Evolutionary conservation across 306 rosid genomes (phyloP).

Genomic region (Astragalus membranaceus): DNA sequence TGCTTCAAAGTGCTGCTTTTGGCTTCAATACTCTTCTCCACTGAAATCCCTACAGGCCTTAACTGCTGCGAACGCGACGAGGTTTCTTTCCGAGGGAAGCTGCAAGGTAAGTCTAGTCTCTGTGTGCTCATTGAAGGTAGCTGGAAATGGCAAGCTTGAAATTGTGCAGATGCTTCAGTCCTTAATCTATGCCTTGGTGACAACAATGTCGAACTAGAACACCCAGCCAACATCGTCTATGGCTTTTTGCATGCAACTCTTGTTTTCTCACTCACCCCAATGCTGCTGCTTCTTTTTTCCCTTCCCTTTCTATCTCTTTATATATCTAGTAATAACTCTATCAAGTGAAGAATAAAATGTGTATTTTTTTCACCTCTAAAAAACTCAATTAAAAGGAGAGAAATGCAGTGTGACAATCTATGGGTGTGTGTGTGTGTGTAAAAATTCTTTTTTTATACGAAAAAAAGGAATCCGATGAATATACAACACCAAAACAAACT

Average conservation of each 20-base stretch:
- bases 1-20: constrained; percentile 60
- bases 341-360: constrained; percentile 2
- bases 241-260: constrained; percentile 11
- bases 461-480: constrained; percentile 87
- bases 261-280: constrained; percentile 44
- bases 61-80: constrained; percentile 55
- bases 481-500: constrained; percentile 21
- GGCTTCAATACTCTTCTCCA: constrained; percentile 54
- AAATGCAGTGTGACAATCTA: constrained; percentile 42
- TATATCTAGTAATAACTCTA: constrained; percentile 16
- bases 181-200: constrained; percentile 99
- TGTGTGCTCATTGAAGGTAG: constrained; percentile 94
- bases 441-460: constrained; percentile 3
- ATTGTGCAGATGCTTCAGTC: constrained; percentile 79
- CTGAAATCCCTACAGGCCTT: constrained; percentile 61
- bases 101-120: constrained; percentile 85
- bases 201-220: constrained; percentile 95
- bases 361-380: not conserved
- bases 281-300: constrained; percentile 21
- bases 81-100: constrained; percentile 62
- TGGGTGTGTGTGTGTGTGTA: constrained; percentile 71
- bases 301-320: constrained; percentile 30
- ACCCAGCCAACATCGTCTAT: constrained; percentile 99
- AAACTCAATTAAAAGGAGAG: constrained; percentile 11
- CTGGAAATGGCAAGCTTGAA: constrained; percentile 89